Evolutionary conservation across 768 basidiomycete species (phyloP).

Genomic region (Lactarius psammicola): DNA sequence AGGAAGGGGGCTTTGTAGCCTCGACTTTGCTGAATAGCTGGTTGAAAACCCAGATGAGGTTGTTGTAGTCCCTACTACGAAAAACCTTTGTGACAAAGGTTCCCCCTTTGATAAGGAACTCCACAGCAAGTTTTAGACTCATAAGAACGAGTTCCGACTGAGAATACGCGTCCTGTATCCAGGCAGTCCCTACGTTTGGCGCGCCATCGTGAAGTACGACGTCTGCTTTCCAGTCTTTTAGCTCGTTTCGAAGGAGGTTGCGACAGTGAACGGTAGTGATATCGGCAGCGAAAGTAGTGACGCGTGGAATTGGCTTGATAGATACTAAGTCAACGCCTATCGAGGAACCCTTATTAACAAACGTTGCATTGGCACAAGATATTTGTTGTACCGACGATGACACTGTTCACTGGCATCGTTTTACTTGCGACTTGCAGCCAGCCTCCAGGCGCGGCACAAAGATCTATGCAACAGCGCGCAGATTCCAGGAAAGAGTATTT

Average conservation of each 20-base stretch:
- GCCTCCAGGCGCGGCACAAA: conserved; percentile 98
- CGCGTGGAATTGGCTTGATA: conserved; percentile 92
- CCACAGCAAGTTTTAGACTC: conserved; percentile 92
- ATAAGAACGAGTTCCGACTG: conserved; percentile 96
- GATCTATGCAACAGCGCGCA: conserved; percentile 91
- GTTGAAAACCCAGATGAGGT: conserved; percentile 97
- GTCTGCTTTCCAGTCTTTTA: conserved; percentile 99
- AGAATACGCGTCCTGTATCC: conserved; percentile 97
- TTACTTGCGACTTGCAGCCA: conserved; percentile 99
- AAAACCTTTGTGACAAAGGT: conserved; percentile 99
- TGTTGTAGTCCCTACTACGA: conserved; percentile 97
- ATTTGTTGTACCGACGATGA: conserved; percentile 74
- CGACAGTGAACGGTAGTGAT: conserved; percentile 94
- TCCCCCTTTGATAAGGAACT: conserved; percentile 90
- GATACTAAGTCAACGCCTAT: conserved; percentile 92
- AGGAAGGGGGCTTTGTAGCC: conserved; percentile 97
- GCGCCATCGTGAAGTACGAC: conserved; percentile 98
- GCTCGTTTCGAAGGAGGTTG: conserved; percentile 75
- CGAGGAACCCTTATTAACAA: conserved; percentile 4
- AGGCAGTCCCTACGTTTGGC: conserved; percentile 98
- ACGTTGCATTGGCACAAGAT: background rate
- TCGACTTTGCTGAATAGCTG: conserved; percentile 96
- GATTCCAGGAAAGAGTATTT: conserved; percentile 91
- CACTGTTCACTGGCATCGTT: conserved; percentile 90
- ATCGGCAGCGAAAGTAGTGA: conserved; percentile 88